Evolutionary conservation across 768 basidiomycete species (phyloP).

Genomic region (Suillus spraguei): DNA sequence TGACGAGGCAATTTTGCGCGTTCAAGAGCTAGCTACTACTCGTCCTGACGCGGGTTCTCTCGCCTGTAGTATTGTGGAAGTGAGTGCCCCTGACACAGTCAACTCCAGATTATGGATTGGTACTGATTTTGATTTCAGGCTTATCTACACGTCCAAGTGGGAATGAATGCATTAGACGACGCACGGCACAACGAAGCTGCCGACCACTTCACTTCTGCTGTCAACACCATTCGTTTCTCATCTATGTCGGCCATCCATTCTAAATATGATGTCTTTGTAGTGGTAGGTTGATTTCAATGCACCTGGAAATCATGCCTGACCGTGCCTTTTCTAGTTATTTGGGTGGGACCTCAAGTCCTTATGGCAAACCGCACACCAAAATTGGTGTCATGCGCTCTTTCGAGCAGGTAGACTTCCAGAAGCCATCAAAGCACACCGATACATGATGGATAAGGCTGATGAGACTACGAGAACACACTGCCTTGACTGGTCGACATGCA

Average conservation of each 20-base stretch:
- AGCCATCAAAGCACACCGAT: neutral
- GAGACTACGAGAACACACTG: neutral
- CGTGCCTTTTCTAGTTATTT: neutral
- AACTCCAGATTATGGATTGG: neutral
- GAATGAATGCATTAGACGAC: neutral
- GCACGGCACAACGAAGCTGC: neutral
- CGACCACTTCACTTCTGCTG: neutral
- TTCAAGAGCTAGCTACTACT: neutral
- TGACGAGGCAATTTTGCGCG: neutral
- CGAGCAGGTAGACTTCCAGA: neutral
- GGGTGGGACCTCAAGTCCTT: neutral
- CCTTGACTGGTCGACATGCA: neutral
- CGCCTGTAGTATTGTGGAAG: neutral
- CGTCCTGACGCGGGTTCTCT: neutral
- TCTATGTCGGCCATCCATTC: neutral
- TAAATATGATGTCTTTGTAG: neutral
- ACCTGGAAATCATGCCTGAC: neutral
- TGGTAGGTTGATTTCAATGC: neutral
- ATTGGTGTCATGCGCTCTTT: neutral
- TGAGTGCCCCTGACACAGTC: neutral
- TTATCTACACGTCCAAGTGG: neutral
- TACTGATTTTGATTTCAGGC: neutral
- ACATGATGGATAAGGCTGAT: neutral
- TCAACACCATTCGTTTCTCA: neutral
- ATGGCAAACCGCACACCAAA: neutral